Base-by-base conservation (phyloP, 2,329 filamentous ascomycete species). In the Fragosphaeria purpurea region DNA sequence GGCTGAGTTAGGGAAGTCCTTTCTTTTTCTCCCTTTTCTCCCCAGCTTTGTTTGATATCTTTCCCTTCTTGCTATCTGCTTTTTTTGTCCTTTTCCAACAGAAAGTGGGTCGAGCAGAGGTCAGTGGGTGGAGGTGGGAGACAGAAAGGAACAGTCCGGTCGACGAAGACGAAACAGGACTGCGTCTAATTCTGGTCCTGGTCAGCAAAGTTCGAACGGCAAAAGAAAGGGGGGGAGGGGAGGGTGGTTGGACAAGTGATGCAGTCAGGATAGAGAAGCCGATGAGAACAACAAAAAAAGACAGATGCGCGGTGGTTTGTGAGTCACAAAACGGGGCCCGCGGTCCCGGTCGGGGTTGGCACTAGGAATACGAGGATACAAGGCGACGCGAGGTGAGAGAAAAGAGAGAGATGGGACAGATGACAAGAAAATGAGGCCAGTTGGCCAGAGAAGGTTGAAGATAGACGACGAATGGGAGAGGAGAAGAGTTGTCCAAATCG, bases 401-500 rank as follows among this genome's bases (percentile, higher is more conserved):
- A 47, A 50, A 40, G 46, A 53, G 43, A 57, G 47, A 58, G 51
- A 22, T 22, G 22, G 22, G 22, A 22, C 22, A 22, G 22, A 22
- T 22, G 22, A 22, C 22, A 22, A 22, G 22, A 22, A 22, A 22
- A 22, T 22, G 22, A 22, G 22, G 22, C 22, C 22, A 22, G 22
- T 22, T 22, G 22, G 22, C 22, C 22, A 22, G 22, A 22, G 22
- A 22, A 22, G 22, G 22, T 22, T 22, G 22, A 22, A 60, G 59
- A 58, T 54, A 57, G 58, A 55, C 53, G 57, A 55, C 53, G 56
- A 55, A 51, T 52, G 50, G 50, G 53, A 56, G 46, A 47, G 41
- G 22, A 37, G 30, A 4, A 38, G 32, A 46, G 40, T 3, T 3
- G 22, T 22, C 22, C 22, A 22, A 22, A 22, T 22, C 22, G 22